A percentile compares a stretch with the other conserved stretches of the same genome.
Conservation (phyloP, 768 basidiomycete species). For the Suillus ampliporus region DNA sequence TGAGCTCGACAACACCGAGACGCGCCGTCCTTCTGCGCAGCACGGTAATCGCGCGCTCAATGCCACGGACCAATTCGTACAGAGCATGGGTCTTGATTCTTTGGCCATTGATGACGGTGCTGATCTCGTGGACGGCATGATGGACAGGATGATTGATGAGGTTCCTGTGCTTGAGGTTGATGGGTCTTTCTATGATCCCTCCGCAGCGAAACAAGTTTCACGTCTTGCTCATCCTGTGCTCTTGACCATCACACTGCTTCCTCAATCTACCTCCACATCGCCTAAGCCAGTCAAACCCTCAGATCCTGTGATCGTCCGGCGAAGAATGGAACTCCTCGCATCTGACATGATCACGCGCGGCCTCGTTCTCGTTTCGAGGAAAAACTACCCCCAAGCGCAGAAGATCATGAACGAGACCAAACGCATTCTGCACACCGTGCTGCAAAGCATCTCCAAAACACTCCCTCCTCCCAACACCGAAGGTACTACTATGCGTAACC, state of each 20-base stretch:
- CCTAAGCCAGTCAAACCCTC: slow-evolving; percentile 53
- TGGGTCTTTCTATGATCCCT: slow-evolving; percentile 93
- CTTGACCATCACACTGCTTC: slow-evolving; percentile 91
- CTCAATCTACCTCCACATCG: slow-evolving; percentile 44
- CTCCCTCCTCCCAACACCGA: slow-evolving; percentile 60
- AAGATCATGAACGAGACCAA: slow-evolving; percentile 91
- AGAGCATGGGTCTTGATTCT: slow-evolving; percentile 82
- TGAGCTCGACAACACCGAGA: slow-evolving; percentile 83
- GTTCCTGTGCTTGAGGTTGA: slow-evolving; percentile 97
- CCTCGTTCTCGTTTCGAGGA: slow-evolving; percentile 87
- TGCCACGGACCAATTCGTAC: slow-evolving; percentile 90
- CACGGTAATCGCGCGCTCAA: slow-evolving; percentile 51
- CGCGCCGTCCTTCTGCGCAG: slow-evolving; percentile 22
- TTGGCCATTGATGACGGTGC: slow-evolving; percentile 69
- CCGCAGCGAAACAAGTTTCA: slow-evolving; percentile 80
- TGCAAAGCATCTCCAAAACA: slow-evolving; percentile 80
- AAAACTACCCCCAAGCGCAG: slow-evolving; percentile 90
- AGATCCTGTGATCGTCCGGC: slow-evolving; percentile 88
- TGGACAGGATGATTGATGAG: slow-evolving; percentile 97
- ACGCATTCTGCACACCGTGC: slow-evolving; percentile 88
- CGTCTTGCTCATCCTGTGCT: slow-evolving; percentile 86
- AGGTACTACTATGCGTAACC: slow-evolving; percentile 62
- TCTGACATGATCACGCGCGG: slow-evolving; percentile 98
- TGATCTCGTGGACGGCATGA: slow-evolving; percentile 88
- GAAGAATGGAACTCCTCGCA: slow-evolving; percentile 95